Base-by-base conservation (phyloP, 2,329 filamentous ascomycete genomes). In the Penicillium oxalicum region DNA sequence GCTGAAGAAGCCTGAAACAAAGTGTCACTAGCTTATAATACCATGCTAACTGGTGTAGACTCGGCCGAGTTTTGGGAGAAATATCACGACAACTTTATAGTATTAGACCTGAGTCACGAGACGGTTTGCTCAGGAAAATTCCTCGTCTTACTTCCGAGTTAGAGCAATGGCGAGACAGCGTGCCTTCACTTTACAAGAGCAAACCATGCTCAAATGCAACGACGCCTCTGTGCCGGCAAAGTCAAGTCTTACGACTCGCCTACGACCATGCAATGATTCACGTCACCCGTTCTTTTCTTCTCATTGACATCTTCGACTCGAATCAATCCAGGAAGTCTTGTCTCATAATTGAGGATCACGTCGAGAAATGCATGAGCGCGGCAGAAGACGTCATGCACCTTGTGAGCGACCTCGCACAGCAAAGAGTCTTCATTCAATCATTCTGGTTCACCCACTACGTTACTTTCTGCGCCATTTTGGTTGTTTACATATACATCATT, bases 31-130 rank as follows among this genome's bases (percentile, higher is more conserved):
- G 32, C 28, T 12, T 33, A 41, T 43, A 35, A 40, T 4, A 26
- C 27, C 13, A 8, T 9, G 13, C 26, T 12, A 11, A 9, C 28
- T 4, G 29, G 3, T 5, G 29, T 43, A 69, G 71, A 29, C 76
- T 80, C 9, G 78, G 77, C 28, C 72, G 77, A 44, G 74, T 80
- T n/a, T 47, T 74, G 67, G 34, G 63, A 71, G 35, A 71, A 73
- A 45, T 76, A 64, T 57, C 78, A 72, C 58, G 75, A 64, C 40
- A 76, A 64, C 61, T 71, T 44, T 69, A 69, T 44, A 67, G 67
- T 1, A 63, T 68, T 13, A 68, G 63, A 25, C 58, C 64, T 9
- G 53, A 55, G 11, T 61, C 60, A 11, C 59, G 59, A 25, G 59
- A 63, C 39, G 60, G 63, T 1, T 61, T 66, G 0, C 52, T 69